Base-by-base conservation (phyloP, 805 yeast species). In the Metschnikowia lochheadii region DNA sequence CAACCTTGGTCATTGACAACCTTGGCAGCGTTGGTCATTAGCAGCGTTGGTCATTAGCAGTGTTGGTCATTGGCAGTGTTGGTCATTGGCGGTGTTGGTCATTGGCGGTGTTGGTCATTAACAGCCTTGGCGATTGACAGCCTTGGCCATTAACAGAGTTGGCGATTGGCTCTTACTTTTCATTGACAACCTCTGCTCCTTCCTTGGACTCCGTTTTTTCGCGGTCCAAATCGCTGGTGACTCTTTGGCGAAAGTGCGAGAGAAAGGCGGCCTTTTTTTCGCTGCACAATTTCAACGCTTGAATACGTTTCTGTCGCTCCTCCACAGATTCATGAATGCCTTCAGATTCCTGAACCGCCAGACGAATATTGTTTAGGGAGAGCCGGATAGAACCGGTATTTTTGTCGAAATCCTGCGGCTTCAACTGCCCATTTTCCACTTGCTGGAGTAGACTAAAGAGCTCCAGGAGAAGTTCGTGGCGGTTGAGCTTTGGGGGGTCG, bases 341-440 rank as follows among this genome's bases (percentile, higher is more conserved):
- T 42, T 76, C 79, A 10, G 77, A 67, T 33, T 65, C 67, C 49
- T 68, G 68, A n/a, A 77, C 56, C 7, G 65, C 56, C 46, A 58
- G 66, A 42, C 72, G 64, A 33, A 75, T 61, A 44, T 60, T 68
- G 46, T 61, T 62, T 26, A 78, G 51, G 52, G 79, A 60, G 20
- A 77, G 67, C 35, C 78, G 64, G 33, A 78, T 69, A 13, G 76
- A 62, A 18, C 82, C 82, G 29, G 78, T 69, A 48, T 69, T 64
- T 57, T 70, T 72, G 51, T 71, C 75, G 51, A 73, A 72, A 51
- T 73, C 77, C 49, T 71, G 69, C 7, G 73, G 67, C 66, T 65
- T 71, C 15, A 70, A 52, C 20, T 56, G 62, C n/a, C 75, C 77
- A 8, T 58, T 56, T 32, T 67, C 65, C 32, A 73, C 59, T 39